Conservation (phyloP, 768 basidiomycete genomes). For the Symmetrospora coprosmae region DNA sequence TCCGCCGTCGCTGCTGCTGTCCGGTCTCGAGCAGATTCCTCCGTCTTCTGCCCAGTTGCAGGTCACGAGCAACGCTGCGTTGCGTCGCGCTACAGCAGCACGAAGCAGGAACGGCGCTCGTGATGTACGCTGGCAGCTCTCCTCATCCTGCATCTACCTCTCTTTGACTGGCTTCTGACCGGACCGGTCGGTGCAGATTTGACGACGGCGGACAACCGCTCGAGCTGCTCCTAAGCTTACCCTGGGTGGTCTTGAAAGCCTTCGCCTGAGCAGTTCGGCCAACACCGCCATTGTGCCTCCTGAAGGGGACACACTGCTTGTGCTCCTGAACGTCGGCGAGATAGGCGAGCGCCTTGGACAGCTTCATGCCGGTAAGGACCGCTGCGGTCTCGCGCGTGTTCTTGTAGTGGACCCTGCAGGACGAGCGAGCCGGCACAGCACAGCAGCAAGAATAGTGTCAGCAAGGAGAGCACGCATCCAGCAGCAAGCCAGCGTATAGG, state of each 20-base stretch:
- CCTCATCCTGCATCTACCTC: no score
- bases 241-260: conserved; percentile 72
- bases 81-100: no score
- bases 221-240: no score
- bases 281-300: conserved; percentile 42
- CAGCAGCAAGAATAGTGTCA: not conserved
- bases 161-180: no score
- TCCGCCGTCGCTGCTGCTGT: no score
- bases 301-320: conserved; percentile 93
- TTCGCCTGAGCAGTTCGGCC: conserved; percentile 35
- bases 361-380: conserved; percentile 74
- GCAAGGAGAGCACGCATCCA: not conserved
- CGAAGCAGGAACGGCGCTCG: no score
- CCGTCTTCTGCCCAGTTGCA: no score
- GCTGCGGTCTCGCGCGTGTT: conserved; percentile 94
- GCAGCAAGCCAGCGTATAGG: not conserved
- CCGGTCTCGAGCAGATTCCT: no score
- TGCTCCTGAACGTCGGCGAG: conserved; percentile 87
- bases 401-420: conserved; percentile 99
- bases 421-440: conserved; percentile 39
- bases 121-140: no score
- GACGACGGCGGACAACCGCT: no score
- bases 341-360: conserved; percentile 89
- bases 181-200: no score
- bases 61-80: no score